phyloP scores from a whole-genome alignment of 805 yeast genomes.

The Spathaspora sp. region DNA sequence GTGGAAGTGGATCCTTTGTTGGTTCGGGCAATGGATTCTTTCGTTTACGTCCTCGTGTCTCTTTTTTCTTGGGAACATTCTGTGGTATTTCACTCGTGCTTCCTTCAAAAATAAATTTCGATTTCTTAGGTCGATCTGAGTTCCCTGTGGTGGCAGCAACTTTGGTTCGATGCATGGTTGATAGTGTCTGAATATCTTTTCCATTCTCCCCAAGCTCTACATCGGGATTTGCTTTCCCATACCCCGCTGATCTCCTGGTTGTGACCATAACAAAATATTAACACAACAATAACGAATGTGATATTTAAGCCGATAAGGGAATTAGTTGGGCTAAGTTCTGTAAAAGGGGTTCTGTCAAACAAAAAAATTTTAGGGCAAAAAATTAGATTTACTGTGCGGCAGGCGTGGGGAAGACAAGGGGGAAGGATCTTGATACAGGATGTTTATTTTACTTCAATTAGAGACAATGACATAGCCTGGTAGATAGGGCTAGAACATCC shows the following conservation, averaged over 20 bases:
- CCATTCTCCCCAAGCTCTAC: constrained; percentile 8
- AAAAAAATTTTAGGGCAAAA: background rate
- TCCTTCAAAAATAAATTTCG: background rate
- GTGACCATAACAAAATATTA: constrained; percentile 2
- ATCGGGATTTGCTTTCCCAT: background rate
- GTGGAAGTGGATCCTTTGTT: background rate
- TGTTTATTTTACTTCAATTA: background rate
- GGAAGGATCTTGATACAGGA: background rate
- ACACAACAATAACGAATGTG: background rate
- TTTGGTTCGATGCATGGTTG: background rate
- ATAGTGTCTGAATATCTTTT: background rate
- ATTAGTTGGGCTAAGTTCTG: background rate
- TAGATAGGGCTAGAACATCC: background rate
- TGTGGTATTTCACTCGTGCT: background rate
- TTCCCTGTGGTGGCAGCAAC: background rate
- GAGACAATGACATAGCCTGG: background rate
- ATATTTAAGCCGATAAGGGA: background rate
- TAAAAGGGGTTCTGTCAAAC: background rate
- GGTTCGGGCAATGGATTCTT: background rate
- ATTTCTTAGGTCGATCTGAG: background rate
- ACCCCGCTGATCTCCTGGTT: constrained; percentile 6
- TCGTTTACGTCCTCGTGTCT: constrained; percentile 8
- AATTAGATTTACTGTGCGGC: background rate
- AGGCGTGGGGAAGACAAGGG: background rate
- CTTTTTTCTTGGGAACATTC: background rate